Percentiles rank a stretch among this genome's conserved stretches.
phyloP scores from a whole-genome alignment of 371 early-diverging fungal species.

The Mortierella sp. region DNA sequence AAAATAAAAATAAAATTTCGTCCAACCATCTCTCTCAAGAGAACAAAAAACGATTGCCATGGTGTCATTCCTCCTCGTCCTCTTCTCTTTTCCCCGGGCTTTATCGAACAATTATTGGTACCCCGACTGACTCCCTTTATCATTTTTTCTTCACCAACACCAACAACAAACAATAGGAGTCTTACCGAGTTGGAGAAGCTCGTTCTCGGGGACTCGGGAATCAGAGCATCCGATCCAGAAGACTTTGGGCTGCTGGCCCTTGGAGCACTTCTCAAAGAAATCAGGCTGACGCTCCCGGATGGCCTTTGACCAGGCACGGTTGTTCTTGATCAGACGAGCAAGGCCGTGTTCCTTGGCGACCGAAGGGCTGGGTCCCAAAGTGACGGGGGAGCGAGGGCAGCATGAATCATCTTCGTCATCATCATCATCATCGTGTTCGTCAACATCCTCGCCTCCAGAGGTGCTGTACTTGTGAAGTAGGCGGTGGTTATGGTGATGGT shows the following conservation, averaged over 20 bases:
- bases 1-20: slow-evolving; percentile 15
- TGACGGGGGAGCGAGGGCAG: slow-evolving; percentile 48
- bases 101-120: slow-evolving; percentile 5
- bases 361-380: slow-evolving; percentile 49
- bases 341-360: slow-evolving; percentile 34
- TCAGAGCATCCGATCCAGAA: slow-evolving; percentile 97
- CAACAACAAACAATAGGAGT: background rate
- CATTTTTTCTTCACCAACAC: background rate
- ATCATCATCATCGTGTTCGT: slow-evolving; percentile 10
- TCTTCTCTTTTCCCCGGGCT: background rate
- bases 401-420: slow-evolving; percentile 36
- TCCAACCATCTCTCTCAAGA: slow-evolving; percentile 7
- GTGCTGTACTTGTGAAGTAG: slow-evolving; percentile 42
- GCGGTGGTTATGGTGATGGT: slow-evolving; percentile 25
- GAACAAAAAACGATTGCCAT: background rate
- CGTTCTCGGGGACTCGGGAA: slow-evolving; percentile 89
- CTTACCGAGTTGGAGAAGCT: slow-evolving; percentile 66
- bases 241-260: slow-evolving; percentile 88
- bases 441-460: background rate
- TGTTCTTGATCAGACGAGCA: slow-evolving; percentile 53
- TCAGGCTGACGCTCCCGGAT: slow-evolving; percentile 60
- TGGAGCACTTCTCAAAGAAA: slow-evolving; percentile 72
- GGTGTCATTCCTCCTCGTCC: background rate
- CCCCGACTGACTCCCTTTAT: background rate
- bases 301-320: slow-evolving; percentile 70